Evolutionary conservation across 2,329 filamentous ascomycete species (phyloP), one percentile per base, ranked within the genome.

Genomic region (Aspergillus thermomutatus): DNA sequence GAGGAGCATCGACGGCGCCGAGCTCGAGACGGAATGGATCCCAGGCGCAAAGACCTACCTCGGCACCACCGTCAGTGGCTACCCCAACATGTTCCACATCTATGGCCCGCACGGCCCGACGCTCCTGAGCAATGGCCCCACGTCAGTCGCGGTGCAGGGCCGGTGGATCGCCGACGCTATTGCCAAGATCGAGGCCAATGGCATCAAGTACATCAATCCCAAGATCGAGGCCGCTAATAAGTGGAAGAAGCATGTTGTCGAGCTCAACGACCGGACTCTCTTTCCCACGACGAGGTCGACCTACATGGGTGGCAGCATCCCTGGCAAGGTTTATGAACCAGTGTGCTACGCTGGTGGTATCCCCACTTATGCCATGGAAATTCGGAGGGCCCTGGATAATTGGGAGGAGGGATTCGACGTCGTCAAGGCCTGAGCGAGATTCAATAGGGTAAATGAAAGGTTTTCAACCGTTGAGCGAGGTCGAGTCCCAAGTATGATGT

Each of bases 31-130:
- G 6, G 69, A 76, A 21, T 80, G 77, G 61, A 64, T 63, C n/a
- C 53, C 69, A 0, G 74, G 74, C 0, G 72, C 73, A 3, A 65
- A 66, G 28, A 77, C 77, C 0, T 76, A 75, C 53, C 67, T 82
- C 1, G 80, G 80, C 1, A 72, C 77, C 14, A 72, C 74, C 0
- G 71, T 77, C 17, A 61, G 70, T 11, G 72, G 72, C 4, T 80
- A 78, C 59, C 78, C 79, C 0, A 82, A 83, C 51, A 72, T 82
- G 68, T 80, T 82, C 69, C 77, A 78, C 55, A 65, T 81, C 49
- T 85, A 85, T 64, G 83, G 83, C 0, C 73, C 78, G 0, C 83
- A 87, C 21, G 81, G 75, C 0, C 83, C 83, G 0, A 85, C 82
- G 0, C 76, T 82, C 0, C 71, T 86, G 4, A 69, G 75, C 64